Base-by-base conservation (phyloP, 1,139 yeast species). In the Hemisphaericaspora xylanilytica region DNA sequence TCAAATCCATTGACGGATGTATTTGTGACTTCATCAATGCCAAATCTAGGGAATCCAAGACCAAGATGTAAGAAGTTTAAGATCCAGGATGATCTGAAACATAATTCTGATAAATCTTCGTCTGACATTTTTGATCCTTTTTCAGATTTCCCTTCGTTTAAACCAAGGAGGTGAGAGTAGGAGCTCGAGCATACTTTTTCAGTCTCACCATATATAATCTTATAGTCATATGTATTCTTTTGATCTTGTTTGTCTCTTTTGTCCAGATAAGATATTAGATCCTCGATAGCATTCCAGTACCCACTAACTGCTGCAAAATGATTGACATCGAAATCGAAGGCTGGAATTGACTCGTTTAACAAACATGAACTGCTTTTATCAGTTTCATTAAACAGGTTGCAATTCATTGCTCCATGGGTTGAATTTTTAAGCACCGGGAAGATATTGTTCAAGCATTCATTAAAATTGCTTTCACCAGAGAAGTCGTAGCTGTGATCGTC, bases 251-350 rank as follows among this genome's bases (percentile, higher is more conserved):
- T 15, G 14, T 31, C 34, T 14, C 39, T 32, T 47, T 32, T 48
- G 41, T 49, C 48, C 15, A 58, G 58, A 39, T 66, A 63, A 2
- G 62, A 56, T 28, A 69, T 58, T 3, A 81, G 65, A 26, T 69
- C 70, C 17, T 74, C 73, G 8, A 83, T 67, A 3, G 88, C 78
- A 55, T 85, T 85, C 86, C 89, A 85, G 59, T 84, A 85, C 32
- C 89, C 95, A 50, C 89, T 81, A 2, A 87, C 88, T 0, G 94
- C 95, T 22, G 83, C 73, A 46, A 85, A 85, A 47, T 79, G 81
- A 48, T 81, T 79, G 29, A 78, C 64, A 39, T 75, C 80, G 49
- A 85, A 81, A 49, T 82, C 87, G 59, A 86, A 80, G 2, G 79
- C 73, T 0, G 95, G 95, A 14, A 78, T 69, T 31, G 67, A 55